Base-by-base conservation (phyloP, 345 rosid species). In the Rubroshorea leprosula region DNA sequence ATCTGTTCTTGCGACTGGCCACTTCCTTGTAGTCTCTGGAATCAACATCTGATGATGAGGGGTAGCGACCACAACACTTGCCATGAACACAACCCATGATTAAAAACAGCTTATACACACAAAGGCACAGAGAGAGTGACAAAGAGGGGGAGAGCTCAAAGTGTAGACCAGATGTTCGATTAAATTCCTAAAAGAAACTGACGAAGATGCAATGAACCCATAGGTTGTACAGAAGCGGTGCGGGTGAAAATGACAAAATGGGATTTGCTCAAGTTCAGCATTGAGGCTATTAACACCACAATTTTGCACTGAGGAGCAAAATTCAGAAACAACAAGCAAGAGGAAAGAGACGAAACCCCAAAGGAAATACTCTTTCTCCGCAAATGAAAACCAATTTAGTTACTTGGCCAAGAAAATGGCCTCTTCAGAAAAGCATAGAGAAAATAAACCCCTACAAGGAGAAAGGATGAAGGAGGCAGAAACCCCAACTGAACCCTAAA, bases 51-150 rank as follows among this genome's bases (percentile, higher is more conserved):
- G 88, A 68, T 45, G 96, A 82, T 4, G 76, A 67, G n/a, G 86
- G 84, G 66, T 78, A 76, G 10, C 83, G 76, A 19, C 82, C 55
- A 57, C 96, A 83, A 61, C 90, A 89, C 83, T 85, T 93, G 51
- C 97, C 82, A 27, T 85, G 84, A 51, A 80, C 85, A 78, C 97
- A 93, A 54, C 99, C 99, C 97, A 89, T 92, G 60, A 57, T n/a
- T n/a, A n/a, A n/a, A n/a, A n/a, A n/a, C n/a, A n/a, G n/a, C n/a
- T 25, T n/a, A n/a, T n/a, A n/a, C n/a, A n/a, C n/a, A n/a, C n/a
- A n/a, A n/a, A n/a, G n/a, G n/a, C n/a, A n/a, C n/a, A n/a, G n/a
- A n/a, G n/a, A n/a, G n/a, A n/a, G n/a, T n/a, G n/a, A n/a, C n/a
- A n/a, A n/a, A n/a, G n/a, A n/a, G n/a, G n/a, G n/a, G n/a, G n/a